Evolutionary conservation across 2,329 filamentous ascomycete species (phyloP), one percentile per base, ranked within the genome.

Genomic region (Sclerotinia minor): DNA sequence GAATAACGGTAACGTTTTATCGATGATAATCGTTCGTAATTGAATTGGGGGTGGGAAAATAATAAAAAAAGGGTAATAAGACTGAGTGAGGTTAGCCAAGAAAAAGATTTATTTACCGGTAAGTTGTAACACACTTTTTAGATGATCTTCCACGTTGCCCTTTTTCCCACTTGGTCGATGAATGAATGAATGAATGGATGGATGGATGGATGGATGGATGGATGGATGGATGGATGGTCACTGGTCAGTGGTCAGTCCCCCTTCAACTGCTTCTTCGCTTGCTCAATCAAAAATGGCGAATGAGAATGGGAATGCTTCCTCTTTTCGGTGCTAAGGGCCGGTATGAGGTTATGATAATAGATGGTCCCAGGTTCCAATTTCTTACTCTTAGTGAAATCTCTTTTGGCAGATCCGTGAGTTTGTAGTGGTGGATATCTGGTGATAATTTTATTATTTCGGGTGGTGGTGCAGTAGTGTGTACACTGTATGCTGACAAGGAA

Each of bases 361-460:
- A 49, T 60, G 58, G 21, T 49, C 58, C 26, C 13, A 17, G 38
- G 38, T 41, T 41, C 13, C 38, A 41, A 60, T 35, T 24, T 49
- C 58, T 49, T 8, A 17, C 26, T 17, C 26, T 2, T 61, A 38
- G 29, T 49, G 29, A 61, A 50, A 61, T 61, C 59, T 50, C 59
- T 50, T 61, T 49, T 38, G 59, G 45, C 24, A 11, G 59, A 61
- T 61, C 59, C 45, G 59, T 50, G 45, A 50, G 29, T 61, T 38
- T n/a, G 21, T 35, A 49, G 59, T 61, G 59, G 59, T 61, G 59
- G 45, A 50, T 35, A 49, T 49, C 44, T 61, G 8, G 29, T n/a
- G 44, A 49, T n/a, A 49, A 49, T 61, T 61, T 61, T 11, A 61
- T 49, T 60, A 35, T 21, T 35, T 61, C 58, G 58, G 44, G 44